A percentile compares a stretch with the other conserved stretches of the same genome.
Evolutionary conservation across 1,139 yeast genomes (phyloP).

Genomic region (Nadsonia starkeyi-henricii): DNA sequence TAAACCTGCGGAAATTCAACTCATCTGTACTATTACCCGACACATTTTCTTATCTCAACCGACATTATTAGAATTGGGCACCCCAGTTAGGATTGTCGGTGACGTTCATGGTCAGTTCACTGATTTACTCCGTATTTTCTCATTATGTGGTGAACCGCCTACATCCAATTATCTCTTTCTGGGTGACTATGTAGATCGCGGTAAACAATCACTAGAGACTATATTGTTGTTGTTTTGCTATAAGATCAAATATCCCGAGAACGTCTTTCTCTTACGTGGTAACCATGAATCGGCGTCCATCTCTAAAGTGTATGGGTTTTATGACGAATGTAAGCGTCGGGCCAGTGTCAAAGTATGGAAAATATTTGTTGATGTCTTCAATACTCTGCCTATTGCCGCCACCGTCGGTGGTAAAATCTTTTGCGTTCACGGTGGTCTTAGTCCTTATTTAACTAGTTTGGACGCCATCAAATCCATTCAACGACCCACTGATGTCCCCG

Average conservation of each 20-base stretch:
- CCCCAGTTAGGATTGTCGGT: slow-evolving; percentile 79
- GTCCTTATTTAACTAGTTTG: slow-evolving; percentile 56
- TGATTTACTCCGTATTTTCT: slow-evolving; percentile 61
- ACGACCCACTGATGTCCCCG: slow-evolving; percentile 83
- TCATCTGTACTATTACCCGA: slow-evolving; percentile 52
- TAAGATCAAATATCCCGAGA: slow-evolving; percentile 71
- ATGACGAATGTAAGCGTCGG: slow-evolving; percentile 77
- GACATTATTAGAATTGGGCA: slow-evolving; percentile 55
- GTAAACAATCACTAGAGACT: slow-evolving; percentile 71
- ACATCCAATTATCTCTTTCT: slow-evolving; percentile 62
- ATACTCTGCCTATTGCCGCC: slow-evolving; percentile 77
- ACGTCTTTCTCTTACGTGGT: slow-evolving; percentile 70
- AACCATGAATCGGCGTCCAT: slow-evolving; percentile 79
- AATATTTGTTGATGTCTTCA: slow-evolving; percentile 64
- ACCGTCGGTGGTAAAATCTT: slow-evolving; percentile 72
- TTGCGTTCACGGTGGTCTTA: slow-evolving; percentile 82
- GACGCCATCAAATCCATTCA: slow-evolving; percentile 55
- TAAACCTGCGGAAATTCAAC: slow-evolving; percentile 36
- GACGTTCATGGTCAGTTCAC: slow-evolving; percentile 78
- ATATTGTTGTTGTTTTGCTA: slow-evolving; percentile 56
- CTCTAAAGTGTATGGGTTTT: slow-evolving; percentile 75
- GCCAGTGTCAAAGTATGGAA: slow-evolving; percentile 60
- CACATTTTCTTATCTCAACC: slow-evolving; percentile 67
- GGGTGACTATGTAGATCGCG: slow-evolving; percentile 82
- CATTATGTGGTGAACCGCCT: slow-evolving; percentile 71